Conservation (phyloP, 192 early-diverging fungal genomes). For the Mortierella hygrophila region DNA sequence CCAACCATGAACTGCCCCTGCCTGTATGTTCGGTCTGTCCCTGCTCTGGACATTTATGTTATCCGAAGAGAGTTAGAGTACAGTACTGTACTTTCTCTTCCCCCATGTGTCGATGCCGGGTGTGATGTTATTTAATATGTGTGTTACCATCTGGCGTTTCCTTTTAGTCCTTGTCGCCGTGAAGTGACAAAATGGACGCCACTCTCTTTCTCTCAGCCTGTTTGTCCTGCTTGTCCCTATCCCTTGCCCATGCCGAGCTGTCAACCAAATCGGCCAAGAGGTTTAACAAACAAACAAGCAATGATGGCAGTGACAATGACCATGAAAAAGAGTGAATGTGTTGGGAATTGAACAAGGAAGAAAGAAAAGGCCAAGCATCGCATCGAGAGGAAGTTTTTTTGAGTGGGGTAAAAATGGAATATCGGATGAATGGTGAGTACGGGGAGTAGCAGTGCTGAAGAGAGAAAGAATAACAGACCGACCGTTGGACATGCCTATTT, state of each 20-base stretch:
- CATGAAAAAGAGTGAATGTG: too few relatives aligned
- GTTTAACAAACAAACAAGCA: too few relatives aligned
- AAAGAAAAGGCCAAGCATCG: too few relatives aligned
- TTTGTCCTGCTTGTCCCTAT: background rate
- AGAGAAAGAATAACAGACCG: background rate
- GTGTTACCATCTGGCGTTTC: background rate
- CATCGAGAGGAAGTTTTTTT: too few relatives aligned
- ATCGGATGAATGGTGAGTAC: too few relatives aligned
- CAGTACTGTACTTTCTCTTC: background rate
- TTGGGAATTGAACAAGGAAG: too few relatives aligned
- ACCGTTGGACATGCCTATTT: background rate
- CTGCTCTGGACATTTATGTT: background rate
- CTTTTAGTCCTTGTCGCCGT: background rate
- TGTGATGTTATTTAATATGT: background rate
- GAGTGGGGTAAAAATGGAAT: too few relatives aligned
- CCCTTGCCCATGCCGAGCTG: background rate
- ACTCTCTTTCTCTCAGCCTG: background rate
- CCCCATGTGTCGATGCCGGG: conserved; percentile 9
- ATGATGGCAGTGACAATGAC: too few relatives aligned
- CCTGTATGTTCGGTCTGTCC: background rate
- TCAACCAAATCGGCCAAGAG: too few relatives aligned
- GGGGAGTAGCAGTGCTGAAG: background rate
- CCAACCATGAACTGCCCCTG: conserved; percentile 1
- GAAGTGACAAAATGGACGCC: background rate
- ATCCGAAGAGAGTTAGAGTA: background rate